Percentiles rank a stretch among this genome's conserved stretches.
phyloP scores from a whole-genome alignment of 495 filamentous ascomycete species.

The Aspergillus kassunensis region DNA sequence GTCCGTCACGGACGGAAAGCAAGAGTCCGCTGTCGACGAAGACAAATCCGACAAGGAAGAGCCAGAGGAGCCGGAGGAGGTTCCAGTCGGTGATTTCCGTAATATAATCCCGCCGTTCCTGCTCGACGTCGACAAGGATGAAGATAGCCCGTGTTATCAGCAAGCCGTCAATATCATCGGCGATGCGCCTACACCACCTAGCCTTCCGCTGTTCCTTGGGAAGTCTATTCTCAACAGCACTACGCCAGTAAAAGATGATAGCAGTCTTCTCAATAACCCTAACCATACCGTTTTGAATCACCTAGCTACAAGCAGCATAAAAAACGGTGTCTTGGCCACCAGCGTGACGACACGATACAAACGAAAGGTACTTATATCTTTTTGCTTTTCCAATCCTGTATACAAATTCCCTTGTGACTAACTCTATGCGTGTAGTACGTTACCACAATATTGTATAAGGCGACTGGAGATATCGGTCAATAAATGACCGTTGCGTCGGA shows the following conservation, averaged over 20 bases:
- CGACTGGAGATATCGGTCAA: slow-evolving; percentile 53
- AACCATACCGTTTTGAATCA: slow-evolving; percentile 98
- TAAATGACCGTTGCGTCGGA: slow-evolving; percentile 16
- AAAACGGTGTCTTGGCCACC: slow-evolving; percentile 91
- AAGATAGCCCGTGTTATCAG: slow-evolving; percentile 66
- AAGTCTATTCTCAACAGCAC: slow-evolving; percentile 92
- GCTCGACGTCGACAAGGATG: slow-evolving; percentile 75
- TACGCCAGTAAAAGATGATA: slow-evolving; percentile 93
- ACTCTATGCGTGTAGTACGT: slow-evolving; percentile 64
- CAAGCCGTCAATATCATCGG: slow-evolving; percentile 66
- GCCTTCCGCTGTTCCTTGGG: slow-evolving; percentile 83
- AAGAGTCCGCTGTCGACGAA: slow-evolving; percentile 33
- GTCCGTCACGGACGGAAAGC: slow-evolving; percentile 30
- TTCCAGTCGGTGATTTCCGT: slow-evolving; percentile 45
- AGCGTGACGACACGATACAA: slow-evolving; percentile 96
- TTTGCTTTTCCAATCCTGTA: neutral
- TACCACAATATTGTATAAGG: slow-evolving; percentile 96
- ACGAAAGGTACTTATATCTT: slow-evolving; percentile 72
- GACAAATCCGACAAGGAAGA: slow-evolving; percentile 42
- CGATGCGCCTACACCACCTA: slow-evolving; percentile 76
- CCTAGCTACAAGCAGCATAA: slow-evolving; percentile 97
- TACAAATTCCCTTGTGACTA: slow-evolving; percentile 10
- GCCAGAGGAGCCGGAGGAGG: slow-evolving; percentile 47
- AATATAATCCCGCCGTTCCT: slow-evolving; percentile 78
- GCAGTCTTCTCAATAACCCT: slow-evolving; percentile 90